Evolutionary conservation across 805 yeast genomes (phyloP).

Genomic region (Tetrapisispora pingtungensis): DNA sequence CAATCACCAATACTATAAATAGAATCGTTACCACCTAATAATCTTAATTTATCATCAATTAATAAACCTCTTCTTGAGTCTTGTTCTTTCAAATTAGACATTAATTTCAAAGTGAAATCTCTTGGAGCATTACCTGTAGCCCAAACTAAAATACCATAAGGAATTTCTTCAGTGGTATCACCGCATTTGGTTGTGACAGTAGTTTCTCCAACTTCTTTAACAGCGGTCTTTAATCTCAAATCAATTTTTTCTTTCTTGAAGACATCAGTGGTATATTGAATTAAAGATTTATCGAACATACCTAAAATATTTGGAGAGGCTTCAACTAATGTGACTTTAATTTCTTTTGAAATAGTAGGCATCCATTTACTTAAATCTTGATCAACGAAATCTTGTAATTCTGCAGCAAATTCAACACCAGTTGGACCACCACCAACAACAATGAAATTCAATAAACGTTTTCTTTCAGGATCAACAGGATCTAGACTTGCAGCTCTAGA

Average conservation of each 20-base stretch:
- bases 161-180: slow-evolving; percentile 63
- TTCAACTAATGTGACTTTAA: slow-evolving; percentile 77
- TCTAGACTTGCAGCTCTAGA: slow-evolving; percentile 83
- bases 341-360: slow-evolving; percentile 74
- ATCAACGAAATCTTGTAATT: slow-evolving; percentile 85
- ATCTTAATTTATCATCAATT: slow-evolving; percentile 70
- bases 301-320: slow-evolving; percentile 82
- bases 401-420: slow-evolving; percentile 97
- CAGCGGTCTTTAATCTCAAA: slow-evolving; percentile 77
- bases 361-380: slow-evolving; percentile 85
- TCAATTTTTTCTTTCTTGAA: slow-evolving; percentile 60
- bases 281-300: slow-evolving; percentile 59
- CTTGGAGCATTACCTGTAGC: slow-evolving; percentile 95
- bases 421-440: slow-evolving; percentile 99
- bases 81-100: slow-evolving; percentile 58
- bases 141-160: slow-evolving; percentile 93
- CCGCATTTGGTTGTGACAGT: slow-evolving; percentile 62
- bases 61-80: slow-evolving; percentile 85
- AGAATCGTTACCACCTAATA: slow-evolving; percentile 67
- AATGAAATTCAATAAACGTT: slow-evolving; percentile 74
- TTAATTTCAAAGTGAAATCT: slow-evolving; percentile 56
- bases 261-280: slow-evolving; percentile 70
- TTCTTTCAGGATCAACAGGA: slow-evolving; percentile 62
- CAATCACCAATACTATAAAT: slow-evolving; percentile 93
- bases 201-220: slow-evolving; percentile 68